Evolutionary conservation across 768 basidiomycete species (phyloP), one percentile per base, ranked within the genome.

Genomic region (Mycena capillaripes): DNA sequence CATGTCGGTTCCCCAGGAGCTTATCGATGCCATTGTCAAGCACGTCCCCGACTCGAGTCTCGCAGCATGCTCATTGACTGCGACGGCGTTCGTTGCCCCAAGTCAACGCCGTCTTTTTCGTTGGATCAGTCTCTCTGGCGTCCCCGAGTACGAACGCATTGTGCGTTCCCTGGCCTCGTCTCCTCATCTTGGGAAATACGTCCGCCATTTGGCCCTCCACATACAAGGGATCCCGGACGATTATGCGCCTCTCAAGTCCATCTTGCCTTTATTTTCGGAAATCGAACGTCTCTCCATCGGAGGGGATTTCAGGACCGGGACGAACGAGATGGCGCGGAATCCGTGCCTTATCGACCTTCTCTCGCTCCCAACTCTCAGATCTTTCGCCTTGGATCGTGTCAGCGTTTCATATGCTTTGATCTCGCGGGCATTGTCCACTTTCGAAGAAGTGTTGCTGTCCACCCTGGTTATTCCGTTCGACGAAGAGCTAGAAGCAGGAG

Each of bases 81-180:
- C 59, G 3, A 62, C 30, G 25, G 27, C 67, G 1, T 69, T 61
- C 59, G 59, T 69, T 16, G 3, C 25, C 5, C 30, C 59, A 11
- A 55, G 38, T 29, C 67, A 69, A 27, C 67, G 59, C n/a, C 67
- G 59, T 0, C 67, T 69, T 17, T 61, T 69, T 40, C 46, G 38
- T 2, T 29, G 50, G 59, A 62, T 61, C n/a, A n/a, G 36, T 42
- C 67, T 12, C 42, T 44, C 19, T 19, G 42, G 52, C 38, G 11
- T 38, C 14, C 25, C 59, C 23, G 30, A 29, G n/a, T 63, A 70
- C 12, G 53, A 70, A 25, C 50, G 53, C 30, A n/a, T 27, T 2
- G 60, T 42, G 10, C 11, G 8, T 7, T 4, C 57, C 44, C 69
- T 70, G 4, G 42, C 42, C 40, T 17, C 40, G 11, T 70, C 69